Conservation (phyloP, 352 stramenopile genomes). For the Globisporangium paddicum region DNA sequence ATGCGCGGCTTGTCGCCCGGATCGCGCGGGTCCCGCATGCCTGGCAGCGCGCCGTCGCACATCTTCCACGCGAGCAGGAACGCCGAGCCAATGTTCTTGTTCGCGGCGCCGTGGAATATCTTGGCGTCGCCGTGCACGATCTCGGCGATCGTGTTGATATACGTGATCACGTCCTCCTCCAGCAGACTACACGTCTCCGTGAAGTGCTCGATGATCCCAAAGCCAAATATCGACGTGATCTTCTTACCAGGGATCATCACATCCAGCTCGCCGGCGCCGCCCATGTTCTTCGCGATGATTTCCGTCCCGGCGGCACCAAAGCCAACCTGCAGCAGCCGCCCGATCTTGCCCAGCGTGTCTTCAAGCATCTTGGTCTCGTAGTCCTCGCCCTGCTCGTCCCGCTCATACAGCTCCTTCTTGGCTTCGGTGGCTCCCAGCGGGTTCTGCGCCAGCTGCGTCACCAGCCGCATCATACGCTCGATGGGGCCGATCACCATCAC, state of each 20-base stretch:
- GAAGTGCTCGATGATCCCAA: conserved; percentile 96
- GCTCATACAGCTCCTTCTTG: conserved; percentile 71
- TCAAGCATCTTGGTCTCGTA: conserved; percentile 97
- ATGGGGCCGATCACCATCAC: conserved; percentile 95
- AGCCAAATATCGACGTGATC: conserved; percentile 95
- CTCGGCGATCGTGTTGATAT: conserved; percentile 97
- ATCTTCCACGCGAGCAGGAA: conserved; percentile 97
- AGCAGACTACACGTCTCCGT: conserved; percentile 91
- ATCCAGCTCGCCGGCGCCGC: conserved; percentile 89
- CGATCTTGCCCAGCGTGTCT: conserved; percentile 94
- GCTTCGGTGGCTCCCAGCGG: conserved; percentile 62
- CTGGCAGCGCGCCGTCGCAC: conserved; percentile 83
- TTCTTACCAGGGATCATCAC: conserved; percentile 97
- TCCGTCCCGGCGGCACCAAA: conserved; percentile 96
- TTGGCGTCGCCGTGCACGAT: conserved; percentile 95
- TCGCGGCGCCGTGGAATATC: conserved; percentile 92
- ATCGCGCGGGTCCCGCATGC: conserved; percentile 81
- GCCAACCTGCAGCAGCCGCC: conserved; percentile 93
- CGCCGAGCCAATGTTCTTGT: conserved; percentile 95
- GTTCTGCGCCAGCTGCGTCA: conserved; percentile 67
- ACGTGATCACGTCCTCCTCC: conserved; percentile 95
- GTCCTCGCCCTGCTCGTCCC: conserved; percentile 67
- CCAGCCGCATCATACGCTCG: conserved; percentile 92
- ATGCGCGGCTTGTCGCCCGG: conserved; percentile 67
- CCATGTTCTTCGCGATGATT: conserved; percentile 98